These are phyloP conservation scores for Plectosphaerella cucumerina DNA, from an alignment of 2,329 filamentous ascomycete species.

Conservation along the genomic window DNA sequence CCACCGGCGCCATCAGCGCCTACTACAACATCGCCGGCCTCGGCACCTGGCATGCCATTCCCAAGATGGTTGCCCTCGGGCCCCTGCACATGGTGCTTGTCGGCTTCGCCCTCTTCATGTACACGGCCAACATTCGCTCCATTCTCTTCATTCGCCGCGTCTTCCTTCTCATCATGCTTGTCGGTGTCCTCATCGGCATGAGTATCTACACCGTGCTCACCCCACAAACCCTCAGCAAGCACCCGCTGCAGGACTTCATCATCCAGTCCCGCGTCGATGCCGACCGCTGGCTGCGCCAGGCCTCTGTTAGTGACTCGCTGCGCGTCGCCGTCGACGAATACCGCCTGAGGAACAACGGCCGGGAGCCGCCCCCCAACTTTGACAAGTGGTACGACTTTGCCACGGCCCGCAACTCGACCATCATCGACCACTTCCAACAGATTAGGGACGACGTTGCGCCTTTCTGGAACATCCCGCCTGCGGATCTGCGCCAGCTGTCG, in stretches of 20 bases:
- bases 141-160: conserved; percentile 38
- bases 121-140: conserved; percentile 36
- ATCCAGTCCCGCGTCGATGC: conserved; percentile 42
- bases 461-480: conserved; percentile 71
- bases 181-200: conserved; percentile 27
- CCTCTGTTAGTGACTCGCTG: conserved; percentile 41
- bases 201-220: conserved; percentile 31
- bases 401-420: conserved; percentile 57
- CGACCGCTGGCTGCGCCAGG: conserved; percentile 45
- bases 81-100: conserved; percentile 33
- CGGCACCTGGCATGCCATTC: conserved; percentile 42
- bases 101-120: conserved; percentile 39
- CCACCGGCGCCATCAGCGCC: conserved; percentile 32
- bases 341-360: conserved; percentile 50
- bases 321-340: conserved; percentile 44
- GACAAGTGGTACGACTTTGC: conserved; percentile 83
- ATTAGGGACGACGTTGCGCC: conserved; percentile 71
- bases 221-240: conserved; percentile 22
- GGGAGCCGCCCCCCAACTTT: conserved; percentile 75
- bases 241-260: conserved; percentile 46
- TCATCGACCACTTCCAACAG: conserved; percentile 79
- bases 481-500: conserved; percentile 59
- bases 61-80: conserved; percentile 27
- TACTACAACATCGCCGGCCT: conserved; percentile 29
- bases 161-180: conserved; percentile 32